These are phyloP conservation scores for Aureobasidium melanogenum DNA, from an alignment of 2,329 filamentous ascomycete species.

Conservation along the genomic window DNA sequence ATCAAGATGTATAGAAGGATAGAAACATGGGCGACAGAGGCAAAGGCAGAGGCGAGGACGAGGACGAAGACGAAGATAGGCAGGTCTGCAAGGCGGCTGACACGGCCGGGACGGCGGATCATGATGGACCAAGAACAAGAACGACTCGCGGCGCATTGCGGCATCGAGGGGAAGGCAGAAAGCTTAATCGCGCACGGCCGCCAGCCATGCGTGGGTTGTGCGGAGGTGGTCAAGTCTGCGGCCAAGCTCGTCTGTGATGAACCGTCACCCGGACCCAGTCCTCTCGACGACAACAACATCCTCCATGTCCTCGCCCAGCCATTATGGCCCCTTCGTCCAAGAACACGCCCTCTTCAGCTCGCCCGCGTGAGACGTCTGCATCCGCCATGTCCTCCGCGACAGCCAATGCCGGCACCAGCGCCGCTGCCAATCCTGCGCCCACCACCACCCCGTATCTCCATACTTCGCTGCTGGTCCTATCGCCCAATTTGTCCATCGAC, in stretches of 20 bases:
- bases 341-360: constrained; percentile 20
- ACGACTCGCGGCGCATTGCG: background rate
- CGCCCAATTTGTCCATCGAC: constrained; percentile 54
- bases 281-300: background rate
- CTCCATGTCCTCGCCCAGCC: background rate
- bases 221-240: background rate
- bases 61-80: background rate
- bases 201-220: background rate
- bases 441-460: constrained; percentile 57
- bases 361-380: constrained; percentile 35
- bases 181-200: background rate
- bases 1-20: background rate
- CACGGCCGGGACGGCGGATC: background rate
- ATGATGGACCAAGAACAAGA: background rate
- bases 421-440: constrained; percentile 44
- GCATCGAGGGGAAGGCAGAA: background rate
- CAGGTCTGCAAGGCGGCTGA: background rate
- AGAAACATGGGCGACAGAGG: background rate
- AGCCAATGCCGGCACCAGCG: constrained; percentile 53
- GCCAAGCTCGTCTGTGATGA: too few species aligned
- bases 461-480: constrained; percentile 44
- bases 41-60: constrained; percentile 10
- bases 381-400: too few species aligned
- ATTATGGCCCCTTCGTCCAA: constrained; percentile 20
- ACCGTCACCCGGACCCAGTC: background rate